Base-by-base conservation (phyloP, 2,329 filamentous ascomycete genomes). In the Ceratocystis smalleyi region DNA sequence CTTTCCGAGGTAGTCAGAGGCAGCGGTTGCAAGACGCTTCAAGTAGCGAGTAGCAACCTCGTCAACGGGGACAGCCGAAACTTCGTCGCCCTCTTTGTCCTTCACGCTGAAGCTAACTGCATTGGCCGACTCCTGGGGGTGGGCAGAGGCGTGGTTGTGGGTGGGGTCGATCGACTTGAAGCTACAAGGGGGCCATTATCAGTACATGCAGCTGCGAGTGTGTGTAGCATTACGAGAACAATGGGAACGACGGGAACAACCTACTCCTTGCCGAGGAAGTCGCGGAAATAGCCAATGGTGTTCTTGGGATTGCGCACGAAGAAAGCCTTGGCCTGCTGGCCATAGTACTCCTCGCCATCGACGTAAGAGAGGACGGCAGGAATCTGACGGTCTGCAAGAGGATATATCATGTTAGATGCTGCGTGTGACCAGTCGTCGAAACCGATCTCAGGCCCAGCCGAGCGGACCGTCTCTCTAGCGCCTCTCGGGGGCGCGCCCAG, bases 111-210 rank as follows among this genome's bases (percentile, higher is more conserved):
- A 97, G 67, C 87, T 83, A 68, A 96, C 82, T 65, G 82, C 81
- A 68, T 83, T 84, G 68, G 84, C 82, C 69, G 81, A 76, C 69
- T 95, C 87, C 74, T 89, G 77, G 68, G 94, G 91, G 77, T 96
- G 94, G 65, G 92, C 89, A 65, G 91, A 95, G 70, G 90, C 87
- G 75, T 97, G 92, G 81, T 87, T 91, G 74, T 95, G 89, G 63
- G 90, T 95, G 68, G 92, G 90, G 75, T 99, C 94, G 81, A 99
- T 95, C 69, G 89, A 88, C 79, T 67, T 91, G 83, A 95, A 96
- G 43, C 83, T 85, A 69, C 45, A 54, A 5, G 6, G 3, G 43
- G n/a, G 19, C 35, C 17, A n/a, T 57, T 19, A 30, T 57, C 54
- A 57, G 54, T 30, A 57, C 15, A 57, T 10, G 32, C 32, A 35